Base-by-base conservation (phyloP, 495 filamentous ascomycete genomes). In the Aspergillus egyptiacus region DNA sequence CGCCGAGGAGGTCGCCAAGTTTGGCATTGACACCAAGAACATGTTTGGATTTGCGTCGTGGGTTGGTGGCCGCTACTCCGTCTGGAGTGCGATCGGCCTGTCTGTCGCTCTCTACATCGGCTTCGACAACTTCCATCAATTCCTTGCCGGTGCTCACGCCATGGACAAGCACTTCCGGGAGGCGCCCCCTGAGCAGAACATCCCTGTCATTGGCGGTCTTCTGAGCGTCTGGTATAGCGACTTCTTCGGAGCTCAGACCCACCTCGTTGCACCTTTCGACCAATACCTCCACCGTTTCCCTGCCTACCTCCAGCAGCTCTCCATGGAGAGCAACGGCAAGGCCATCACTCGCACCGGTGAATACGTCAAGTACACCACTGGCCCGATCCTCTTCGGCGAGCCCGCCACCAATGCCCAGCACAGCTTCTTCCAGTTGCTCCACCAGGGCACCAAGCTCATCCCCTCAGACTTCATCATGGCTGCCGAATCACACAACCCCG, bases 291-390 rank as follows among this genome's bases (percentile, higher is more conserved):
- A 95, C 79, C 87, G 93, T 46, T 97, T 98, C 86, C 90, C 93
- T 13, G 93, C 93, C 53, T 98, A 98, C 73, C 86, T 98, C 24
- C 93, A 98, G 72, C 93, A 98, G 70, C 78, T 98, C 38, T 97
- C 90, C 54, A 98, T 98, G 93, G 93, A 98, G 75, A 97, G 94
- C 59, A 98, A 98, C 70, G 93, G 93, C 59, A 98, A 98, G 78
- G 87, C 89, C 46, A 88, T 97, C 67, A 95, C 93, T 51, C 89
- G 91, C 41, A 81, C 80, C 51, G 90, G 89, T 51, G 79, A 89
- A 34, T 86, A 94, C 39, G 90, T 95, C 65, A 94, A 95, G 68
- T 97, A 97, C 76, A 96, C 91, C 42, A 98, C 93, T 13, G 93
- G 87, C 19, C 79, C 93, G 17, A 87, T 98, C 68, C 72, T 98